Base-by-base conservation (phyloP, 306 rosid genomes). In the Vigna angularis region DNA sequence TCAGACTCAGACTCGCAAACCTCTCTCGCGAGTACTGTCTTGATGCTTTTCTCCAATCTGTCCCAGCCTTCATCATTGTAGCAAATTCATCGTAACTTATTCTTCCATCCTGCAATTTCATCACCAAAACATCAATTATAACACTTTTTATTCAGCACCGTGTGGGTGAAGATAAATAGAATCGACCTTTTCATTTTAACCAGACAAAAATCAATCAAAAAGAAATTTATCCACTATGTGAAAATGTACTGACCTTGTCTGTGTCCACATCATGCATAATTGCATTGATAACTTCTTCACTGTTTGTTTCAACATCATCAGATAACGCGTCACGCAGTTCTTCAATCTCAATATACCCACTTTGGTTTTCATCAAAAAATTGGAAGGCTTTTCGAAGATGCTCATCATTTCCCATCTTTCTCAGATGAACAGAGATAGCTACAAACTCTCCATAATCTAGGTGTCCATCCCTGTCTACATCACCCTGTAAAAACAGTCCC, bases 21-120 rank as follows among this genome's bases (percentile, higher is more conserved):
- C 94, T 89, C 57, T 95, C 99, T 49, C 99, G 88, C 3, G 99
- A 95, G 76, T 93, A 95, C 83, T 95, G 98, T 79, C 98, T 91
- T 66, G 99, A 93, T 13, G 96, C 99, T 85, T 93, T 95, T 81
- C 99, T 88, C 99, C 99, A 95, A 81, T 95, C 98, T 42, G 99
- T 95, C 15, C 97, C 99, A 0, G 98, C 93, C 89, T 93, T 95
- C 99, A 95, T 95, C 99, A 95, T 95, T 9, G 93, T 24, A 1
- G 93, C 82, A 45, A 95, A 95, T 65, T 95, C 99, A 28, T 91
- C 97, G 4, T 85, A 93, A 85, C 98, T 95, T 85, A 95, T 95
- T 75, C 59, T 87, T 74, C 94, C 99, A 68, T 95, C 98, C 99
- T 95, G 88, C 83, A 85, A 65, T 70, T 75, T 80, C 59, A 73